Conservation (phyloP, 1,139 yeast species). For the Taphrina pruni region DNA sequence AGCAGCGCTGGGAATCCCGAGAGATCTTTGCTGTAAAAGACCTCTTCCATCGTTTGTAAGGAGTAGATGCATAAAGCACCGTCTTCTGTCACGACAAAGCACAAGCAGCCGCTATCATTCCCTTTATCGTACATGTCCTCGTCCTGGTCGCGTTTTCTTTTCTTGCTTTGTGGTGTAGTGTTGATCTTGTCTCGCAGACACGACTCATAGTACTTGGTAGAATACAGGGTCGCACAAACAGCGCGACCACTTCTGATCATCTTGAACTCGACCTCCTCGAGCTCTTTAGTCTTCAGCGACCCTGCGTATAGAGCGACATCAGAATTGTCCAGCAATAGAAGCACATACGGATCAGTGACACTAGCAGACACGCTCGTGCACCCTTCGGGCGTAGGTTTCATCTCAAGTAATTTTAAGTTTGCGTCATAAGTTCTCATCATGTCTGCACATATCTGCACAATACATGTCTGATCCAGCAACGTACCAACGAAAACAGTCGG, state of each 20-base stretch:
- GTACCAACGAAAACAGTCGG: slow-evolving; percentile 72
- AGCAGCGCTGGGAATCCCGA: slow-evolving; percentile 1
- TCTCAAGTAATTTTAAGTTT: slow-evolving; percentile 58
- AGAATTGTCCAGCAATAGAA: slow-evolving; percentile 47
- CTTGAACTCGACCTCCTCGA: slow-evolving; percentile 39
- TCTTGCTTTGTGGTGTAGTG: background rate
- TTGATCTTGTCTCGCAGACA: background rate
- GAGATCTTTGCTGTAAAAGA: slow-evolving; percentile 21
- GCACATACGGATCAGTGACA: slow-evolving; percentile 51
- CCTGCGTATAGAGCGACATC: slow-evolving; percentile 43
- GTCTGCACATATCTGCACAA: slow-evolving; percentile 75
- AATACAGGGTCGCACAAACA: slow-evolving; percentile 24
- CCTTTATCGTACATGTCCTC: background rate
- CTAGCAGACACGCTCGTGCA: slow-evolving; percentile 58
- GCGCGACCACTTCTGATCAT: background rate
- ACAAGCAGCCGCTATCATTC: slow-evolving; percentile 9
- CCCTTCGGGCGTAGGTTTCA: slow-evolving; percentile 47
- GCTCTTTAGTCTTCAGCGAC: slow-evolving; percentile 43
- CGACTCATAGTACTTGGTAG: background rate
- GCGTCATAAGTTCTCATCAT: slow-evolving; percentile 70
- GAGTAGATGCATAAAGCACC: slow-evolving; percentile 41
- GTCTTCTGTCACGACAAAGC: slow-evolving; percentile 25
- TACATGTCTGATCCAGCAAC: slow-evolving; percentile 63
- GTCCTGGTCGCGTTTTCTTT: slow-evolving; percentile 14
- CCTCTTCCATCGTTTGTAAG: slow-evolving; percentile 35